A percentile compares a stretch with the other conserved stretches of the same genome.
Conservation (phyloP, 306 rosid genomes). For the Dryas alaskensis region DNA sequence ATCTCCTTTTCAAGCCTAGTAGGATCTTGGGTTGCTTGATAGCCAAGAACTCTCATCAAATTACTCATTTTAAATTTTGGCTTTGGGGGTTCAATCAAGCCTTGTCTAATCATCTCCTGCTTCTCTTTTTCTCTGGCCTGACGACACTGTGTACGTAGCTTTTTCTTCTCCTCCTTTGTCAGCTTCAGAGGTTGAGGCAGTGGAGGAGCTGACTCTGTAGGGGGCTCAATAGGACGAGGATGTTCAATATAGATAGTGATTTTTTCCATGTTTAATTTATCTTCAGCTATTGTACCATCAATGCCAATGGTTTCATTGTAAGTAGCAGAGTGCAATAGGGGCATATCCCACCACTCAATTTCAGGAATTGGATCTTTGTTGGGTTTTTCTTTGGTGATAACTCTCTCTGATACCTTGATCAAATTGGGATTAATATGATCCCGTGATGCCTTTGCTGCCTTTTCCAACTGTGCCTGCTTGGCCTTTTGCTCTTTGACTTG, state of each 20-base stretch:
- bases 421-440: slow-evolving; percentile 80
- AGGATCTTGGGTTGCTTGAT: slow-evolving; percentile 99
- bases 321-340: slow-evolving; percentile 59
- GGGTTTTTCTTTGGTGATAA: slow-evolving; percentile 67
- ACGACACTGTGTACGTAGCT: slow-evolving; percentile 88
- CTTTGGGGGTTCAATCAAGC: slow-evolving; percentile 90
- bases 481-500: slow-evolving; percentile 96
- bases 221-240: slow-evolving; percentile 96
- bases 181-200: slow-evolving; percentile 98
- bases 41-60: slow-evolving; percentile 87
- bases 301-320: slow-evolving; percentile 42
- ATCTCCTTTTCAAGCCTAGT: slow-evolving; percentile 91
- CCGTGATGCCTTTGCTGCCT: slow-evolving; percentile 84
- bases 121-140: slow-evolving; percentile 84
- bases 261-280: slow-evolving; percentile 61
- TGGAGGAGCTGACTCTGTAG: slow-evolving; percentile 92
- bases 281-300: slow-evolving; percentile 42
- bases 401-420: slow-evolving; percentile 85
- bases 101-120: slow-evolving; percentile 97
- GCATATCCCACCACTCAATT: slow-evolving; percentile 88
- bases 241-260: slow-evolving; percentile 79
- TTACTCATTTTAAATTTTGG: slow-evolving; percentile 94
- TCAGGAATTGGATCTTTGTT: slow-evolving; percentile 81
- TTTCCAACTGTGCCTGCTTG: slow-evolving; percentile 88
- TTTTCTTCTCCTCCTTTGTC: slow-evolving; percentile 93